Percentiles rank a stretch among this genome's conserved stretches.
Conservation (phyloP, 2,329 filamentous ascomycete species). For the Nigrospora osmanthi region DNA sequence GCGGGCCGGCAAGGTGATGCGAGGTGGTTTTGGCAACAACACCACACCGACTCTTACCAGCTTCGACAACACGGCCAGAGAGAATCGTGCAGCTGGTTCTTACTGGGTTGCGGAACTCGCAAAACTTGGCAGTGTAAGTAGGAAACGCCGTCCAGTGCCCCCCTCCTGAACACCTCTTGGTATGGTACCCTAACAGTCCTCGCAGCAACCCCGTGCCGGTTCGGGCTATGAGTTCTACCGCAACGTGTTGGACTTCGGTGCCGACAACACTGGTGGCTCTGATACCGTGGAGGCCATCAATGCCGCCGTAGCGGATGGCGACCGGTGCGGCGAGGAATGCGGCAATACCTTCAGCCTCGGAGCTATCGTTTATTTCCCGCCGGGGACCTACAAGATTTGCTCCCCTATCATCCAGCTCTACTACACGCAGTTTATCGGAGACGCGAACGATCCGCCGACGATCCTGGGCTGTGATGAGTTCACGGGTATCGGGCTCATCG, state of each 20-base stretch:
- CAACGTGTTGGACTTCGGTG: no score
- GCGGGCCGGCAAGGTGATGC: constrained; percentile 3
- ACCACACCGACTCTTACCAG: background rate
- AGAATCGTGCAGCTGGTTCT: background rate
- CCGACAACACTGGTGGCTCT: no score
- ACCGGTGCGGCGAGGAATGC: constrained; percentile 6
- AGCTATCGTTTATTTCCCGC: constrained; percentile 10
- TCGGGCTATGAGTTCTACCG: no score
- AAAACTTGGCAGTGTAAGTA: background rate
- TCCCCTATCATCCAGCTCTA: constrained; percentile 4
- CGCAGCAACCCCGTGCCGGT: no score
- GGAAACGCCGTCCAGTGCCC: no score
- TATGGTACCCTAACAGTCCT: no score
- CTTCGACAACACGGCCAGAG: no score
- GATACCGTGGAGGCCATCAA: no score
- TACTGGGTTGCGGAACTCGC: background rate
- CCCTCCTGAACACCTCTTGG: no score
- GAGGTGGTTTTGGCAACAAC: constrained; percentile 3
- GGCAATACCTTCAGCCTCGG: constrained; percentile 2
- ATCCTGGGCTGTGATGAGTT: constrained; percentile 54
- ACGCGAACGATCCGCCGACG: constrained; percentile 44
- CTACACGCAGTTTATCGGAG: constrained; percentile 33
- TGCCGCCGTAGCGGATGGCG: no score
- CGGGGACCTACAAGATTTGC: constrained; percentile 8
- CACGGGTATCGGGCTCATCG: constrained; percentile 15